Evolutionary conservation across 2,329 filamentous ascomycete species (phyloP).

Genomic region (Seiridium cupressi): DNA sequence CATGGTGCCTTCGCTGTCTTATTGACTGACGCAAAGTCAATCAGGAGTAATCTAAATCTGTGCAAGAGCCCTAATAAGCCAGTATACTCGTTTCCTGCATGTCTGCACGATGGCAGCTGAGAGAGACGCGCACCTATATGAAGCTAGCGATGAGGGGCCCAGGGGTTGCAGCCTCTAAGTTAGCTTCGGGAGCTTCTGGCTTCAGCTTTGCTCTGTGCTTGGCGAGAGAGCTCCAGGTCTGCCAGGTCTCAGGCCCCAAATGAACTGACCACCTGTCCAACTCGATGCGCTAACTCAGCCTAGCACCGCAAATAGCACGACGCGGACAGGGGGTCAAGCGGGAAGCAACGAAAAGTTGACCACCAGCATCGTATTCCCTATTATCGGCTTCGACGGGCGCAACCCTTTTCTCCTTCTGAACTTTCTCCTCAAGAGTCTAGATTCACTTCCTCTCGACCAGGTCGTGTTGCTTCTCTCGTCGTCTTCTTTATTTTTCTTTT

Average conservation of each 20-base stretch:
- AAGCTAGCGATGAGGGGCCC: too few relatives aligned
- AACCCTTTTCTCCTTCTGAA: conserved; percentile 2
- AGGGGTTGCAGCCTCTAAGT: too few relatives aligned
- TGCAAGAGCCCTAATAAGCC: too few relatives aligned
- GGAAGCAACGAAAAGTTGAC: not conserved
- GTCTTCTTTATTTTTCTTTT: not conserved
- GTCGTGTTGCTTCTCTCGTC: not conserved
- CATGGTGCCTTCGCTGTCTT: too few relatives aligned
- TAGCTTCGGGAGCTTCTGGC: too few relatives aligned
- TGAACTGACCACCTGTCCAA: conserved; percentile 6
- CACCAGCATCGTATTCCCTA: conserved; percentile 2
- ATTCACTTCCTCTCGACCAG: not conserved
- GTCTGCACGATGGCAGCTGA: too few relatives aligned
- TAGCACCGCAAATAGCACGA: conserved; percentile 4
- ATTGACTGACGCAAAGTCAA: too few relatives aligned
- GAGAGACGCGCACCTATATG: too few relatives aligned
- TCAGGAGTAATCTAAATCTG: too few relatives aligned
- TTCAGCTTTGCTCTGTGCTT: too few relatives aligned
- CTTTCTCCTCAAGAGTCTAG: not conserved
- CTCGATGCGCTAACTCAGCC: not conserved
- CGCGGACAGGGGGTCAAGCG: not conserved
- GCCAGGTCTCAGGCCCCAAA: not conserved
- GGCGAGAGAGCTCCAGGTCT: not conserved
- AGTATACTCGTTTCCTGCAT: too few relatives aligned
- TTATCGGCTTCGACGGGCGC: not conserved